Base-by-base conservation (phyloP, 768 basidiomycete genomes). In the Ramaria sp. region DNA sequence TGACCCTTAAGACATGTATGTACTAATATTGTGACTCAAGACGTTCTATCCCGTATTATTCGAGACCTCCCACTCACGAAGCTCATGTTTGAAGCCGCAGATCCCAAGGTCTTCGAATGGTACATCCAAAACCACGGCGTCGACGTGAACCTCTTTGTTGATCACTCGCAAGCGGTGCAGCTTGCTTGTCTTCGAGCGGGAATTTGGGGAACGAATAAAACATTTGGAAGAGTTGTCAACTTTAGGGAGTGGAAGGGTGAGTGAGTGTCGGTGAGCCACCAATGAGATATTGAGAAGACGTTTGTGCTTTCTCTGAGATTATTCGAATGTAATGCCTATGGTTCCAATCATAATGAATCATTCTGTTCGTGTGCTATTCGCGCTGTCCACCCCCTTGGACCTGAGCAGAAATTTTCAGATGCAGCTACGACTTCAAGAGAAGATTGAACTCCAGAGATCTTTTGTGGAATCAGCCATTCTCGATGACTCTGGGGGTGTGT, bases 31-130 rank as follows among this genome's bases (percentile, higher is more conserved):
- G 13, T 3, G 10, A 27, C 13, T 27, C 73, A 69, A 45, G 73
- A 75, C 57, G 71, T 69, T 36, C 73, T 75, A 48, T 71, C 70
- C 24, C 65, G 65, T 9, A 70, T 75, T 37, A 70, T 67, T 27
- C 66, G 68, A 34, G 65, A 63, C 5, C 65, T 75, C 5, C 72
- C 71, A 8, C 65, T 67, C 41, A 68, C 71, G 38, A 71, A 72
- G 54, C 66, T 74, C 55, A 74, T 74, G 73, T 74, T 73, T 57
- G 71, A 73, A 58, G 72, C 70, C 5, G 73, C 74, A 8, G 74
- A 73, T 57, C 70, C 70, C 1, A 68, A 70, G 61, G 71, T 72
- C 6, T 75, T 72, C 55, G 63, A 72, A 15, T 72, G 72, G 61
- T 69, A 75, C 63, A 69, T 73, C 50, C 70, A 74, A 59, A 73